Evolutionary conservation across 2,329 filamentous ascomycete species (phyloP), one percentile per base, ranked within the genome.

Genomic region (Botrytis fabae): DNA sequence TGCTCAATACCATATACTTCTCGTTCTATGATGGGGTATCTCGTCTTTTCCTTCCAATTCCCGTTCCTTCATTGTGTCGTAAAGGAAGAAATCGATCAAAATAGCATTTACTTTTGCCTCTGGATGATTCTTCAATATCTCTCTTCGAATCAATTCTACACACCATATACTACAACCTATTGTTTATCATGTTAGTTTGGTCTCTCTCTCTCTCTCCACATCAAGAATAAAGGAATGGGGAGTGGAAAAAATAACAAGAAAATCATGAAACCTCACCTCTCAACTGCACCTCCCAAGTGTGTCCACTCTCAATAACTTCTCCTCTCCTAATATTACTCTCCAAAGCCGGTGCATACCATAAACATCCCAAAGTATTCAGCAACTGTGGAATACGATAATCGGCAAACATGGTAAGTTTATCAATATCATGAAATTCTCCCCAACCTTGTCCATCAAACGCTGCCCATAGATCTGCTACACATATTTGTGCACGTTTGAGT

Each of bases 331-430:
- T 91, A 25, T 91, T 87, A 48, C 87, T 86, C 69, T 94, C 90
- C 62, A 99, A 84, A 0, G 90, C 87, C 0, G 96, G 96, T 76
- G 93, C 95, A 83, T 96, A 98, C 78, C 89, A 90, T 68, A 99
- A 84, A 73, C 94, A 95, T 28, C 93, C 93, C 62, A 98, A 85
- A 16, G 90, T 90, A 78, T 95, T 90, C 48, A 99, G 87, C 78
- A 98, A 96, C 83, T 99, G 96, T 22, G 97, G 97, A 71, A 99
- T 92, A 61, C 96, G 92, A 81, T 99, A 99, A 84, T 99, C 96
- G 80, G 96, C 95, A 85, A 99, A 99, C 91, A 98, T 98, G 74
- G 96, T 99, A 79, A 99, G 92, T 81, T 94, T 94, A 83, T 96
- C 92, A 78, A 99, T 97, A 80, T 99, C 96, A 73, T 89, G 81